Base-by-base conservation (phyloP, 495 filamentous ascomycete genomes). In the Chaetomium fimeti region DNA sequence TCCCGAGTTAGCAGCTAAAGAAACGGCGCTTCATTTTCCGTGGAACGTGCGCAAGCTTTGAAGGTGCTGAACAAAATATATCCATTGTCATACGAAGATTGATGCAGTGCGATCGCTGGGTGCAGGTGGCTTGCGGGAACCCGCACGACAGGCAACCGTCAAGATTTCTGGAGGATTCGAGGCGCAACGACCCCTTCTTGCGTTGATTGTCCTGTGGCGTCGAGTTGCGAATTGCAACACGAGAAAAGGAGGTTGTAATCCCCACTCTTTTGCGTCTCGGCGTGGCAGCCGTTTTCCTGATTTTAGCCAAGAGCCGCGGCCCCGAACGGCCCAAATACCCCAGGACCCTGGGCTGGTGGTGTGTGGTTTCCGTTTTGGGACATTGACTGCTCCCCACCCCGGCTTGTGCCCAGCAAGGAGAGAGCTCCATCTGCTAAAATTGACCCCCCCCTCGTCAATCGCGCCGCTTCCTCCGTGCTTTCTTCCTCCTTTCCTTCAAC, bases 391-490 rank as follows among this genome's bases (percentile, higher is more conserved):
- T 36, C 32, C 32, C 32, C 32, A 36, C 32, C 32, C 32, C 32
- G 5, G 5, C 32, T 9, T 36, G 32, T 9, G 32, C 32, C 32
- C 8, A 11, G 32, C 32, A 36, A 55, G 52, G 27, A 22, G 18
- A 20, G 27, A 15, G 51, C 51, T 32, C 51, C 51, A 54, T 20
- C 25, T 54, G 52, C 55, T 57, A 43, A 57, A 42, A 42, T 43
- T 57, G 36, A 57, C 38, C 18, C 27, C 22, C 51, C 52, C 2
- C n/a, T 38, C 54, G 54, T n/a, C 54, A 57, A 24, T 22, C 32
- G 13, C 20, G 29, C 32, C 54, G 36, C 54, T 57, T 57, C 54
- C 54, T 57, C 20, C 22, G 28, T 18, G 27, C 28, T 38, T n/a
- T 55, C n/a, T 55, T 29, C 32, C 12, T n/a, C 55, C 29, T 25